Conservation (phyloP, 1,284 basidiomycete species). For the Fomitopsis pinicola region DNA sequence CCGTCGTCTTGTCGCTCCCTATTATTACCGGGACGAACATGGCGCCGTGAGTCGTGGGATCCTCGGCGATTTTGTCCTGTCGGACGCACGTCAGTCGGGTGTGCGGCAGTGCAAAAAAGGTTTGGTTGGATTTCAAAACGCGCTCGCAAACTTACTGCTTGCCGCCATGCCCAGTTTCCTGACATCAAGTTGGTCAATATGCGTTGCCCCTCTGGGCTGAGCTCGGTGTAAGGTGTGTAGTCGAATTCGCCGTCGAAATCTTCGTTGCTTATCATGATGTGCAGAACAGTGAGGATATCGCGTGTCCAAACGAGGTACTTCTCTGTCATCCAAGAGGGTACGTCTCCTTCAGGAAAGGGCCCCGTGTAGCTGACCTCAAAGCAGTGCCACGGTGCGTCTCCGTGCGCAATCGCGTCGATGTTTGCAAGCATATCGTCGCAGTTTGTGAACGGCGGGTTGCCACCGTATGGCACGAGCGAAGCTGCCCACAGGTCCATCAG, state of each 20-base stretch:
- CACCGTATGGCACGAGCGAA: not conserved
- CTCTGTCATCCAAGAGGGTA: constrained; percentile 30
- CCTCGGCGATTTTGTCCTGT: constrained; percentile 11
- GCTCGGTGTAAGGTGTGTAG: constrained; percentile 9
- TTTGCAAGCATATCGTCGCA: not conserved
- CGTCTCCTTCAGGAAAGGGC: not conserved
- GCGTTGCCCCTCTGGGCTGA: constrained; percentile 4
- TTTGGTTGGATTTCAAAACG: not conserved
- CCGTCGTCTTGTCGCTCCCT: too few relatives aligned
- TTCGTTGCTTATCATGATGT: constrained; percentile 13
- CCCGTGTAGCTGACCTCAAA: constrained; percentile 6
- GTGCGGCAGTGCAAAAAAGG: not conserved
- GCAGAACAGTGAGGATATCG: constrained; percentile 14
- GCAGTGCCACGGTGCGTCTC: constrained; percentile 9
- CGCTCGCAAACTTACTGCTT: constrained; percentile 15
- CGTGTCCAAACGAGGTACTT: constrained; percentile 33
- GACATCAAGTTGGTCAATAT: constrained; percentile 14
- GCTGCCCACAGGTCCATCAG: constrained; percentile 10
- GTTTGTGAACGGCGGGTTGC: constrained; percentile 5
- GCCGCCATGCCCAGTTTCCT: constrained; percentile 18
- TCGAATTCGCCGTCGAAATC: constrained; percentile 12
- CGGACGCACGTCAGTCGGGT: not conserved
- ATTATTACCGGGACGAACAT: too few relatives aligned
- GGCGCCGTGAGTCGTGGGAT: too few relatives aligned
- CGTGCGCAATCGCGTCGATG: constrained; percentile 9